Evolutionary conservation across 371 early-diverging fungal species (phyloP).

Genomic region (Gilbertella persicaria): DNA sequence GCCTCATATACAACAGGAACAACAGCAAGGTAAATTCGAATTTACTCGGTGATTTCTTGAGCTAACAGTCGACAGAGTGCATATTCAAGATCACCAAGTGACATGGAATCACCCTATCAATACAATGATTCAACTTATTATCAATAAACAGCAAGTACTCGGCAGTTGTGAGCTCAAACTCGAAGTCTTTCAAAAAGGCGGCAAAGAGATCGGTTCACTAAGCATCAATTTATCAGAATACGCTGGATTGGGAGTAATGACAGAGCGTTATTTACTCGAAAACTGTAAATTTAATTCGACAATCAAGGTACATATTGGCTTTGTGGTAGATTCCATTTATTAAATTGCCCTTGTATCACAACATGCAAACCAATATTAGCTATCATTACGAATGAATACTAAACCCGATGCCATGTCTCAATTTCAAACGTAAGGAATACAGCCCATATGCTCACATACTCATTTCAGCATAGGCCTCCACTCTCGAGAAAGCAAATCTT

Average conservation of each 20-base stretch:
- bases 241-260: slow-evolving; percentile 38
- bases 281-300: slow-evolving; percentile 54
- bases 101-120: slow-evolving; percentile 52
- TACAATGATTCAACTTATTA: slow-evolving; percentile 45
- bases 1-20: slow-evolving; percentile 45
- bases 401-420: slow-evolving; percentile 34
- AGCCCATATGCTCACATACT: background rate
- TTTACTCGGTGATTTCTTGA: background rate
- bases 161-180: slow-evolving; percentile 59
- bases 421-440: slow-evolving; percentile 42
- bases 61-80: slow-evolving; percentile 35
- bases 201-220: slow-evolving; percentile 47
- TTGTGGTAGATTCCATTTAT: background rate
- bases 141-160: slow-evolving; percentile 60
- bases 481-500: slow-evolving; percentile 36
- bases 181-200: slow-evolving; percentile 62
- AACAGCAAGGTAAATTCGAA: slow-evolving; percentile 45
- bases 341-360: slow-evolving; percentile 1
- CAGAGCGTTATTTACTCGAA: slow-evolving; percentile 43
- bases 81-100: slow-evolving; percentile 59
- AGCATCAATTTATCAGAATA: slow-evolving; percentile 52
- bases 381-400: slow-evolving; percentile 48
- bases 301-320: slow-evolving; percentile 39
- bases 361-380: slow-evolving; percentile 24
- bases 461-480: slow-evolving; percentile 20